Percentiles rank a stretch among this genome's conserved stretches.
Conservation (phyloP, 495 filamentous ascomycete genomes). For the Penicillium egyptiacum region DNA sequence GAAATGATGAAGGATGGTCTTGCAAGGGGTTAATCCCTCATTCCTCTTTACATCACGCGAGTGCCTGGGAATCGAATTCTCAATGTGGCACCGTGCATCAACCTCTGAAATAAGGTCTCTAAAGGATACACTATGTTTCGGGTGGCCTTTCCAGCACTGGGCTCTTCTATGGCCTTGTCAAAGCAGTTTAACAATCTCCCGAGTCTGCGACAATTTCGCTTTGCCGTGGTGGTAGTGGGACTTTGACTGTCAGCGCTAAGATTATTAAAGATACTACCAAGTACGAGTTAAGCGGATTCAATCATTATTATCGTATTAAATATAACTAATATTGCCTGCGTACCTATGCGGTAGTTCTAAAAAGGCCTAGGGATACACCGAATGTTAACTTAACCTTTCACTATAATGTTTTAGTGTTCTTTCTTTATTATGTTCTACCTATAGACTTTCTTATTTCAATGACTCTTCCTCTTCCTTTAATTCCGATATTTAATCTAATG, state of each 20-base stretch:
- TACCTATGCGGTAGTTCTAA: too few relatives aligned
- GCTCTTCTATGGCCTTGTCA: slow-evolving; percentile 1
- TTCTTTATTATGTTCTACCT: too few relatives aligned
- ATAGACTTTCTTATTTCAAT: too few relatives aligned
- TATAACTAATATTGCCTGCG: too few relatives aligned
- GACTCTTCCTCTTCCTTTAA: too few relatives aligned
- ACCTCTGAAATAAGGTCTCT: not conserved
- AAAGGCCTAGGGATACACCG: too few relatives aligned
- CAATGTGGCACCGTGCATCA: not conserved
- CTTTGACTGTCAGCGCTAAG: not conserved
- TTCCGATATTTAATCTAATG: too few relatives aligned
- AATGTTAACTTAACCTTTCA: too few relatives aligned
- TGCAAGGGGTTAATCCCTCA: not conserved
- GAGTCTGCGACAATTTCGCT: not conserved
- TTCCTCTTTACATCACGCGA: not conserved
- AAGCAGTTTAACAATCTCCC: not conserved
- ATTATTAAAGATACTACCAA: not conserved
- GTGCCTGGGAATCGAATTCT: not conserved
- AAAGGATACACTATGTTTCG: not conserved
- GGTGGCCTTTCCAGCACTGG: not conserved
- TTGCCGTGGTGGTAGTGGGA: not conserved
- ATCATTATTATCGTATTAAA: too few relatives aligned
- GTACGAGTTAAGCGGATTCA: too few relatives aligned
- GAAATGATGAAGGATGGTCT: slow-evolving; percentile 34
- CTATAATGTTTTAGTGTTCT: too few relatives aligned